phyloP scores from a whole-genome alignment of 257 asterid genomes.

The Linaria vulgaris region DNA sequence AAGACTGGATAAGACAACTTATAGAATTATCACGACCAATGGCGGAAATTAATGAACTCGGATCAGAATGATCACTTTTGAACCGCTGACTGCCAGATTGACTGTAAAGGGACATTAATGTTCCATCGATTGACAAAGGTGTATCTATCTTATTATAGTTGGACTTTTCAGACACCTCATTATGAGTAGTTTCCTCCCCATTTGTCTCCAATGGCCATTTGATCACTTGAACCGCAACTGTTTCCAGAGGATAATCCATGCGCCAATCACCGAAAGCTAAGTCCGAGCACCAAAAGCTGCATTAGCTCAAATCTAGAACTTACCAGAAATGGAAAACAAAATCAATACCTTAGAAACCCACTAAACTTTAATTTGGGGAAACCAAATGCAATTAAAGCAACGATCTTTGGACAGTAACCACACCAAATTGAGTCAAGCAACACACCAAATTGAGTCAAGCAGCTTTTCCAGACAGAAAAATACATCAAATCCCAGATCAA shows the following conservation, averaged over 20 bases:
- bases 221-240: slow-evolving; percentile 36
- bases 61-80: slow-evolving; percentile 42
- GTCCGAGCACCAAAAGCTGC: slow-evolving; percentile 30
- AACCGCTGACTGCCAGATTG: slow-evolving; percentile 26
- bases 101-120: slow-evolving; percentile 23
- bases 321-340: slow-evolving; percentile 37
- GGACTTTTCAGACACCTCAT: slow-evolving; percentile 37
- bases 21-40: slow-evolving; percentile 60
- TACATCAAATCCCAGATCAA: slow-evolving; percentile 39
- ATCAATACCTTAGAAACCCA: slow-evolving; percentile 24
- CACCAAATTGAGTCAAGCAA: slow-evolving; percentile 12
- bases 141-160: slow-evolving; percentile 34
- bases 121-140: slow-evolving; percentile 38
- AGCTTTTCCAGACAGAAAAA: slow-evolving; percentile 13
- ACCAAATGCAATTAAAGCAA: slow-evolving; percentile 28
- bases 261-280: slow-evolving; percentile 40
- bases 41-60: slow-evolving; percentile 44
- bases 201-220: slow-evolving; percentile 46
- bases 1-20: slow-evolving; percentile 54
- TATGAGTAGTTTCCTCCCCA: slow-evolving; percentile 34
- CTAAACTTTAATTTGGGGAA: too few species aligned
- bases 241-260: slow-evolving; percentile 40
- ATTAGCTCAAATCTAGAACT: slow-evolving; percentile 26
- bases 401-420: slow-evolving; percentile 25
- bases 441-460: slow-evolving; percentile 14